These are phyloP conservation scores for Elymus sibiricus DNA, from an alignment of 176 grass and related monocot species.

Conservation along the genomic window DNA sequence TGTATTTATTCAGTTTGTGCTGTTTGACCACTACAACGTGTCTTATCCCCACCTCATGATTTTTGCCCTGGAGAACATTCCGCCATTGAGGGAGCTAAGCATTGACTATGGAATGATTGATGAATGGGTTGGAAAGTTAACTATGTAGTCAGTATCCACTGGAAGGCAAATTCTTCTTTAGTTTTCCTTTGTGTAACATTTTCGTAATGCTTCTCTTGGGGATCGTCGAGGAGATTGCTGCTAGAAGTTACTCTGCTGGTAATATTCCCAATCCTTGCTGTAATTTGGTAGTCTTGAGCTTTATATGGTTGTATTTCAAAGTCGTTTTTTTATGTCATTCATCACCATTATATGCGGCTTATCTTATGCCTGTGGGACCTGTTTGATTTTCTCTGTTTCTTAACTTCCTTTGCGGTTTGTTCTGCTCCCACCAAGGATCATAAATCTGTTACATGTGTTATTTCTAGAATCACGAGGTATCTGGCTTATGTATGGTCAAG, in stretches of 20 bases:
- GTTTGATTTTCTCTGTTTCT: conserved; percentile 17
- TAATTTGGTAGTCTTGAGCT: background rate
- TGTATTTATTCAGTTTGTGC: conserved; percentile 87
- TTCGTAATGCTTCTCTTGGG: conserved; percentile 36
- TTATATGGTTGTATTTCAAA: background rate
- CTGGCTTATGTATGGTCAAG: background rate
- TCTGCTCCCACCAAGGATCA: background rate
- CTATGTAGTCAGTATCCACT: conserved; percentile 47
- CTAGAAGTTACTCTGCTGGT: conserved; percentile 37
- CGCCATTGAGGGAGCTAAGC: conserved; percentile 95
- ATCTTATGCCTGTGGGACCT: background rate
- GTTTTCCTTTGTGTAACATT: conserved; percentile 23
- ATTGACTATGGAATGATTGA: conserved; percentile 95
- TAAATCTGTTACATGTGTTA: background rate
- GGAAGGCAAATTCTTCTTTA: conserved; percentile 21
- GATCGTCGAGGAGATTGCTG: conserved; percentile 24
- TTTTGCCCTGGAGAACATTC: conserved; percentile 96
- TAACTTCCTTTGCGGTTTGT: background rate
- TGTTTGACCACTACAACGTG: conserved; percentile 88
- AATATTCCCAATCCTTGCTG: conserved; percentile 29
- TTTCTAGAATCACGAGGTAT: conserved; percentile 13
- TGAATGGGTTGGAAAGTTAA: conserved; percentile 79
- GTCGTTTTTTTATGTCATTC: background rate
- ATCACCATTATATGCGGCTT: background rate
- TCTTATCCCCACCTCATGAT: conserved; percentile 92